Conservation (phyloP, 2,329 filamentous ascomycete genomes). For the Trichoderma sp. region DNA sequence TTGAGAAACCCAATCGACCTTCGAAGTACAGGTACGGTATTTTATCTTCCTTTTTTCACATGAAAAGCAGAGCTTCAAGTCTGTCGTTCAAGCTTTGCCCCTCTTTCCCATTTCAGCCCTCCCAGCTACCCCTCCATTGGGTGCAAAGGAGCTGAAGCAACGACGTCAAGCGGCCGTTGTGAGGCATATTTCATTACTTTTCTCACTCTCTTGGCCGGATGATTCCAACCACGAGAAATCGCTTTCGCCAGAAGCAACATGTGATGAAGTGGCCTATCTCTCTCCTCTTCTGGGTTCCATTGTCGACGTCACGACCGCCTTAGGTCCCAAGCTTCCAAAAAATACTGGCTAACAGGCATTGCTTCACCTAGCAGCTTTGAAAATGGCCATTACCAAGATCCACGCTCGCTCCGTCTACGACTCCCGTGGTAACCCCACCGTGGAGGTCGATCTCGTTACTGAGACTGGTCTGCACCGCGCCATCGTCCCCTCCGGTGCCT, state of each 20-base stretch:
- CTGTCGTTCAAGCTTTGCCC: not conserved
- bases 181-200: slow-evolving; percentile 28
- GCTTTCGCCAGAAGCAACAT: not conserved
- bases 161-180: slow-evolving; percentile 17
- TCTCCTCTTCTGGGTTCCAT: not conserved
- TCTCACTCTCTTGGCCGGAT: not conserved
- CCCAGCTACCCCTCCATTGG: slow-evolving; percentile 24
- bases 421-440: slow-evolving; percentile 97
- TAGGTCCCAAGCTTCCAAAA: not conserved
- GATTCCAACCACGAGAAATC: not conserved
- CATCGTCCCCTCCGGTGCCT: slow-evolving; percentile 95
- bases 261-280: not conserved
- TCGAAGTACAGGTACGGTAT: slow-evolving; percentile 1
- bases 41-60: not conserved
- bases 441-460: slow-evolving; percentile 96
- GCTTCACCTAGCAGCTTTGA: slow-evolving; percentile 39
- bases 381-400: slow-evolving; percentile 88
- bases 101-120: slow-evolving; percentile 23
- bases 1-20: slow-evolving; percentile 21
- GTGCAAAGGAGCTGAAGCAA: slow-evolving; percentile 5
- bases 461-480: slow-evolving; percentile 96
- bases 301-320: not conserved
- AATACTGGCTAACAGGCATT: not conserved
- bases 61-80: not conserved
- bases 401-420: slow-evolving; percentile 97